Percentiles rank a stretch among this genome's conserved stretches.
phyloP scores from a whole-genome alignment of 2,329 filamentous ascomycete genomes.

The Tympanopsis confertula region DNA sequence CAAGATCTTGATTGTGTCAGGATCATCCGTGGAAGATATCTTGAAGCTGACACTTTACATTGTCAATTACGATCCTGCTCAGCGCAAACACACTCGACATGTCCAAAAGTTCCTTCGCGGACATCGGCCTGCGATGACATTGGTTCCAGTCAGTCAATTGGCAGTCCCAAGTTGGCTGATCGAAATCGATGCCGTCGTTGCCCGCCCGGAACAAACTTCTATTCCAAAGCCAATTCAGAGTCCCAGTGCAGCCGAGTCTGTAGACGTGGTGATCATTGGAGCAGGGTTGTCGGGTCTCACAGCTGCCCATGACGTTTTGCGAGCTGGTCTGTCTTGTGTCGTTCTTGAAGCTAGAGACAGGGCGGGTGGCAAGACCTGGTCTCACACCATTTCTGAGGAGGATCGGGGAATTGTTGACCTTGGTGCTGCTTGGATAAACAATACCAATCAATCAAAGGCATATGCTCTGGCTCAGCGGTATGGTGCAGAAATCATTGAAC shows the following conservation, averaged over 20 bases:
- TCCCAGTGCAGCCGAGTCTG: constrained; percentile 1
- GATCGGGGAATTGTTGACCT: constrained; percentile 15
- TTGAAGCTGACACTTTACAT: background rate
- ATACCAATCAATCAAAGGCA: constrained; percentile 6
- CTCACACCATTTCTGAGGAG: constrained; percentile 8
- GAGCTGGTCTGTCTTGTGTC: constrained; percentile 16
- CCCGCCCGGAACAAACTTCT: background rate
- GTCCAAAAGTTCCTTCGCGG: background rate
- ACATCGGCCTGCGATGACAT: background rate
- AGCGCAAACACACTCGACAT: background rate
- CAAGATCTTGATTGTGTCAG: background rate
- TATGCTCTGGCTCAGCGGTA: background rate
- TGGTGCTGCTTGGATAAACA: constrained; percentile 23
- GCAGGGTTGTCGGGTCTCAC: constrained; percentile 23
- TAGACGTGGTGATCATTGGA: constrained; percentile 23
- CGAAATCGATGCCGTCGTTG: background rate
- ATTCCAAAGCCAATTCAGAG: background rate
- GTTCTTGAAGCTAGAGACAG: constrained; percentile 28
- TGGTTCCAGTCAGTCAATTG: background rate
- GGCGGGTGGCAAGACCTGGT: constrained; percentile 27
- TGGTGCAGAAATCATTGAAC: background rate
- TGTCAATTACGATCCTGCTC: background rate
- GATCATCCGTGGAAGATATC: background rate
- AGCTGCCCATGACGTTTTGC: constrained; percentile 16
- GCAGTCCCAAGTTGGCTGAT: background rate